These are phyloP conservation scores for Exserohilum rostratum DNA, from an alignment of 2,329 filamentous ascomycete genomes.

Conservation along the genomic window DNA sequence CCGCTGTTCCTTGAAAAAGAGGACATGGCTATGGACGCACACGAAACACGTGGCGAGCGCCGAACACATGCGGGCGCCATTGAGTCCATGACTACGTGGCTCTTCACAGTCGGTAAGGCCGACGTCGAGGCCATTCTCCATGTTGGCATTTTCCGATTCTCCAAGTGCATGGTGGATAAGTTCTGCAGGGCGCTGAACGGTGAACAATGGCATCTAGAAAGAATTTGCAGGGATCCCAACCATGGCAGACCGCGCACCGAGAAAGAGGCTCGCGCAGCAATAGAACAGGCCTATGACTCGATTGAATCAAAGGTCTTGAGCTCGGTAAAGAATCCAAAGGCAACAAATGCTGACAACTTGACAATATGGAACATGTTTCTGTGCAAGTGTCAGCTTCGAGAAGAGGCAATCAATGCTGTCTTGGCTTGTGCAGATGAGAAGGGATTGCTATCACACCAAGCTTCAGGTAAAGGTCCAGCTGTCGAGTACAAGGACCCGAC, in stretches of 20 bases:
- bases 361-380: slow-evolving; percentile 35
- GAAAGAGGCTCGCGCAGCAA: slow-evolving; percentile 5
- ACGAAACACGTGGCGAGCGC: slow-evolving; percentile 45
- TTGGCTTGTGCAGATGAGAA: slow-evolving; percentile 16
- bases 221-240: slow-evolving; percentile 13
- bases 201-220: slow-evolving; percentile 2
- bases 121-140: slow-evolving; percentile 24
- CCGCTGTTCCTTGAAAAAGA: slow-evolving; percentile 83
- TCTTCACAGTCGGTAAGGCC: slow-evolving; percentile 19
- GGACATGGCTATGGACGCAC: slow-evolving; percentile 72
- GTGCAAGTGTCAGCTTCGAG: slow-evolving; percentile 25
- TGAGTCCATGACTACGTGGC: slow-evolving; percentile 21
- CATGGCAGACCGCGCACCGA: slow-evolving; percentile 7
- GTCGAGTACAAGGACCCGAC: slow-evolving; percentile 60
- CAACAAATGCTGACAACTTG: slow-evolving; percentile 18
- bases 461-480: background rate
- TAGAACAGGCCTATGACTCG: slow-evolving; percentile 18
- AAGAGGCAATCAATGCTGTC: slow-evolving; percentile 27
- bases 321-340: slow-evolving; percentile 10
- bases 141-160: slow-evolving; percentile 37
- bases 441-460: slow-evolving; percentile 24
- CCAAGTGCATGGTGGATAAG: slow-evolving; percentile 30
- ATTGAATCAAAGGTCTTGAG: slow-evolving; percentile 26
- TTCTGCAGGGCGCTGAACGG: slow-evolving; percentile 23
- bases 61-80: slow-evolving; percentile 27